Evolutionary conservation across 2,329 filamentous ascomycete species (phyloP).

Genomic region (Coleophoma cylindrospora): DNA sequence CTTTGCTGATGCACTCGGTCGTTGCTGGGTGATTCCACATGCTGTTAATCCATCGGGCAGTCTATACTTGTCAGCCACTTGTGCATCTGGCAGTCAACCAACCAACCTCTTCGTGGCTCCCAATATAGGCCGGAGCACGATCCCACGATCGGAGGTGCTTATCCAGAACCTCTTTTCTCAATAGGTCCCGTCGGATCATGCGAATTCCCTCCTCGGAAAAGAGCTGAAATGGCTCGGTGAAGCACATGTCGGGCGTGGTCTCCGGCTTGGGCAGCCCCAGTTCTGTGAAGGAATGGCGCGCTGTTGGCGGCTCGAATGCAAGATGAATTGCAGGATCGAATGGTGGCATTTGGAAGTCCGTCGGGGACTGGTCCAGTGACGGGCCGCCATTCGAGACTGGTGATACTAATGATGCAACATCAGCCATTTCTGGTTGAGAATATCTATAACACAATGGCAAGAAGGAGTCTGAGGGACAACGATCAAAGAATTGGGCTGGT

Average conservation of each 20-base stretch:
- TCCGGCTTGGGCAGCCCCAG: slow-evolving; percentile 5
- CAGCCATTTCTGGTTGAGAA: neutral
- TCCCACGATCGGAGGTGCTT: slow-evolving; percentile 8
- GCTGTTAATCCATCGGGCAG: slow-evolving; percentile 5
- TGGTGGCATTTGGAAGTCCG: neutral
- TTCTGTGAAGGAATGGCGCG: slow-evolving; percentile 6
- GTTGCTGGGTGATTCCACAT: slow-evolving; percentile 10
- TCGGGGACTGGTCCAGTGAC: neutral
- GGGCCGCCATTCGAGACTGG: neutral
- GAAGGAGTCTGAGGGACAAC: too few relatives aligned
- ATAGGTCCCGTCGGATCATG: slow-evolving; percentile 7
- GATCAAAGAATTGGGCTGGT: too few relatives aligned
- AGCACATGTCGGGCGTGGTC: slow-evolving; percentile 7
- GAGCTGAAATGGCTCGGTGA: slow-evolving; percentile 10
- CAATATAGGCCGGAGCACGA: slow-evolving; percentile 6
- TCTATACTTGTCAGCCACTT: slow-evolving; percentile 3
- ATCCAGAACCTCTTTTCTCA: slow-evolving; percentile 8
- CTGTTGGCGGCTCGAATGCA: slow-evolving; percentile 5
- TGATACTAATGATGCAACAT: neutral
- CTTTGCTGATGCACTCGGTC: slow-evolving; percentile 6
- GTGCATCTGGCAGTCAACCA: neutral
- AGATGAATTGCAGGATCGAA: slow-evolving; percentile 10
- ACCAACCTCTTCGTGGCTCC: slow-evolving; percentile 5
- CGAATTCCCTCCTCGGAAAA: slow-evolving; percentile 9
- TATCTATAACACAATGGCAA: too few relatives aligned